These are phyloP conservation scores for Skeletonema tropicum DNA, from an alignment of 108 stramenopile genomes.

Conservation along the genomic window DNA sequence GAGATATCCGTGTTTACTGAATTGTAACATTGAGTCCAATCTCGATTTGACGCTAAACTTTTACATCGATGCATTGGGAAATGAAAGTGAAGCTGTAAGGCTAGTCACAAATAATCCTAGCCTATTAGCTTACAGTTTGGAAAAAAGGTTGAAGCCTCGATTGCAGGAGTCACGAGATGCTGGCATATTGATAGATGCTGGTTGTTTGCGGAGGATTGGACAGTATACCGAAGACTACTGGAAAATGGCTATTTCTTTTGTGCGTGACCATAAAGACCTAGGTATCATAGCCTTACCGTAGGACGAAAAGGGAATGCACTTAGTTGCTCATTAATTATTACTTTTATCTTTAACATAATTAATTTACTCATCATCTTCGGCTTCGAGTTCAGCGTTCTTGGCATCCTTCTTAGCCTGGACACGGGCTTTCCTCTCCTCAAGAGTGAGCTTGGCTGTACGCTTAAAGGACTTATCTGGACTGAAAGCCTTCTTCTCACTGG, in stretches of 20 bases:
- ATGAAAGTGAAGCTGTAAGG: background rate
- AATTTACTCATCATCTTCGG: slow-evolving; percentile 74
- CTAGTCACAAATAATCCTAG: slow-evolving; percentile 3
- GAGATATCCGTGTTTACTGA: background rate
- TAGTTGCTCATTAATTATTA: background rate
- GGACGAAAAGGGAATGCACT: background rate
- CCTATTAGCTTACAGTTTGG: slow-evolving; percentile 10
- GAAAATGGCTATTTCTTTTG: background rate
- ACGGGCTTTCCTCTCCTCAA: slow-evolving; percentile 93
- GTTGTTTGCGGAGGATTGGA: background rate
- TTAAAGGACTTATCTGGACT: slow-evolving; percentile 93
- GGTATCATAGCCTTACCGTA: background rate
- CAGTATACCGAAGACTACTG: background rate
- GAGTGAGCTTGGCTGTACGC: slow-evolving; percentile 88
- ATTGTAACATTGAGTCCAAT: background rate
- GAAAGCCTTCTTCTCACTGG: slow-evolving; percentile 83
- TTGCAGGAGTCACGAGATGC: background rate
- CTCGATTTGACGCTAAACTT: background rate
- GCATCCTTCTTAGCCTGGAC: slow-evolving; percentile 96
- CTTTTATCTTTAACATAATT: background rate
- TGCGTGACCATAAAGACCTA: background rate
- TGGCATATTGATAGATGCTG: background rate
- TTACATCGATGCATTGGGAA: slow-evolving; percentile 4
- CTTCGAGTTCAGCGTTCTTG: slow-evolving; percentile 88
- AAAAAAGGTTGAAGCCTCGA: background rate